Evolutionary conservation across 495 filamentous ascomycete genomes (phyloP).

Genomic region (Aspergillus funiculosus): DNA sequence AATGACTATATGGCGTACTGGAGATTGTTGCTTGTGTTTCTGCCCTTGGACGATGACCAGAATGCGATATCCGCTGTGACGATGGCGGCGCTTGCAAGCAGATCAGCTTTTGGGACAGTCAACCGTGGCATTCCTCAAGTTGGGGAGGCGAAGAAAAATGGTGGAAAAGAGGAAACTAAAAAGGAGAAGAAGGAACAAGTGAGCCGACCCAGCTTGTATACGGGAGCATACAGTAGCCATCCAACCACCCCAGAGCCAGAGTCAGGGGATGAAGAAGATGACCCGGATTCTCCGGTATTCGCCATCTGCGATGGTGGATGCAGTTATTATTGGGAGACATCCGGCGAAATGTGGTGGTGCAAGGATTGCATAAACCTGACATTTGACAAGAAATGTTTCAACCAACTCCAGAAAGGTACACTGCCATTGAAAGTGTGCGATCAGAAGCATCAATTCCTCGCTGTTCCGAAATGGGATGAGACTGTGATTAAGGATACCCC

Average conservation of each 20-base stretch:
- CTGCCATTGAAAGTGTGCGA: conserved; percentile 27
- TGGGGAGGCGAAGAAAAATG: background rate
- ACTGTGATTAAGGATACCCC: conserved; percentile 12
- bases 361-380: conserved; percentile 31
- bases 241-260: conserved; percentile 1
- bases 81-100: conserved; percentile 19
- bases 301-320: conserved; percentile 25
- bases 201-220: background rate
- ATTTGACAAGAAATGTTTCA: conserved; percentile 28
- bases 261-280: background rate
- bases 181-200: conserved; percentile 11
- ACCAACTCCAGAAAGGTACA: conserved; percentile 22
- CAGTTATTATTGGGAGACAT: conserved; percentile 18
- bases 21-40: conserved; percentile 24
- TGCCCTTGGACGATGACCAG: conserved; percentile 22
- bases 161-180: background rate
- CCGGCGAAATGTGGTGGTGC: conserved; percentile 32
- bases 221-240: background rate
- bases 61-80: conserved; percentile 21
- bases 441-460: conserved; percentile 33
- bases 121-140: background rate
- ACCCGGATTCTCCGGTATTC: conserved; percentile 4
- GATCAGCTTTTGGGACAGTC: background rate
- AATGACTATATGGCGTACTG: conserved; percentile 39
- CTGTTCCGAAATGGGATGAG: conserved; percentile 32